phyloP scores from a whole-genome alignment of 2,329 filamentous ascomycete genomes.

The Teratosphaeria gauchensis region DNA sequence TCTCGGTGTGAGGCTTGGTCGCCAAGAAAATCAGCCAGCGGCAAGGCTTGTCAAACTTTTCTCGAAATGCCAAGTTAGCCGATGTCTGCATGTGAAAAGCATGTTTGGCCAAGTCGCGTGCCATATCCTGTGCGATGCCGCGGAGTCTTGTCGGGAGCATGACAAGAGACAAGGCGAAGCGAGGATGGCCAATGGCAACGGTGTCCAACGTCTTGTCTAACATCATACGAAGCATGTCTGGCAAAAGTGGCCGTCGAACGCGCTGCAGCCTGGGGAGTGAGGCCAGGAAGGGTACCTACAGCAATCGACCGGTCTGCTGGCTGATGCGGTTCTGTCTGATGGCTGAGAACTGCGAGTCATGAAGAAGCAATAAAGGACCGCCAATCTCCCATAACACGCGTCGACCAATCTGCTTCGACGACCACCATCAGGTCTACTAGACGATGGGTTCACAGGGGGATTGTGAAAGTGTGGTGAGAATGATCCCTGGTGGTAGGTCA shows the following conservation, averaged over 20 bases:
- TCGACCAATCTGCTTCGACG: too few species aligned
- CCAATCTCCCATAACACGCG: too few species aligned
- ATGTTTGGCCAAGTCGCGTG: background rate
- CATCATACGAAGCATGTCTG: background rate
- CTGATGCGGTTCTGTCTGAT: too few species aligned
- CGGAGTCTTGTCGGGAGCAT: background rate
- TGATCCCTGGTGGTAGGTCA: background rate
- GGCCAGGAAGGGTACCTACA: too few species aligned
- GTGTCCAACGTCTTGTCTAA: background rate
- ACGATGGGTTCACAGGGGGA: too few species aligned
- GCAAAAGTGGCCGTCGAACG: too few species aligned
- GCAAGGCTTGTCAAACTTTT: background rate
- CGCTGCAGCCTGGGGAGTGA: too few species aligned
- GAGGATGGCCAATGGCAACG: background rate
- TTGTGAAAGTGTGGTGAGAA: too few species aligned
- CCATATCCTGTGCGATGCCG: background rate
- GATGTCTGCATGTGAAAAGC: background rate
- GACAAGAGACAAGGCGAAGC: background rate
- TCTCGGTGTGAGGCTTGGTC: background rate
- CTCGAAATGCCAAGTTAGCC: background rate
- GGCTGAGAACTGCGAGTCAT: too few species aligned
- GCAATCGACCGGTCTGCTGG: too few species aligned
- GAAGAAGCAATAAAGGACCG: too few species aligned
- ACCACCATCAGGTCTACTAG: too few species aligned
- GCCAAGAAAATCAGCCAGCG: background rate